Evolutionary conservation across 345 rosid genomes (phyloP).

Genomic region (Reutealis trisperma): DNA sequence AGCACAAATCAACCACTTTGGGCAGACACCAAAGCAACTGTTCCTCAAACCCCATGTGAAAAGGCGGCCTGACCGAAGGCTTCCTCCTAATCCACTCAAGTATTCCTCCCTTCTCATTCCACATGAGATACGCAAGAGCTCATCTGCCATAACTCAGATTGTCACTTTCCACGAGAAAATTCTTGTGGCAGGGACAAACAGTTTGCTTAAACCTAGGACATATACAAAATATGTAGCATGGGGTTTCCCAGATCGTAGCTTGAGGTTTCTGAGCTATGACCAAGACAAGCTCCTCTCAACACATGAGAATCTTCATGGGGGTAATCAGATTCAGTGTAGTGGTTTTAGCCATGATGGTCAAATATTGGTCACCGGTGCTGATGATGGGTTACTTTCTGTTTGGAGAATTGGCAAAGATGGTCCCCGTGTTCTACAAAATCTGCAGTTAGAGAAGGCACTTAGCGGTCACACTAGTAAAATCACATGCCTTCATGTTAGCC

Average conservation of each 20-base stretch:
- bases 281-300: conserved; percentile 91
- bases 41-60: conserved; percentile 92
- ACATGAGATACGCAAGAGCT: conserved; percentile 75
- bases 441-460: conserved; percentile 76
- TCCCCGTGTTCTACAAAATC: conserved; percentile 54
- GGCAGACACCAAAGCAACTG: conserved; percentile 98
- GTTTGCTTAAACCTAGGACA: conserved; percentile 85
- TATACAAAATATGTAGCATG: conserved; percentile 84
- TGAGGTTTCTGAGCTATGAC: conserved; percentile 96
- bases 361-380: conserved; percentile 88
- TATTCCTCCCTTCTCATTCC: conserved; percentile 79
- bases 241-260: conserved; percentile 97
- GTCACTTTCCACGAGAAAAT: conserved; percentile 77
- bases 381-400: conserved; percentile 80
- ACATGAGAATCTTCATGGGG: conserved; percentile 96
- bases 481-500: conserved; percentile 92
- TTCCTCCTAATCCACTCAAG: conserved; percentile 86
- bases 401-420: conserved; percentile 83
- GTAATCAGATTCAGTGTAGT: conserved; percentile 84
- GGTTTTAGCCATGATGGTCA: conserved; percentile 94
- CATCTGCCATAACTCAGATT: conserved; percentile 79
- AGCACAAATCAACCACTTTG: conserved; percentile 99
- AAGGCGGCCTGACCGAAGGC: conserved; percentile 70
- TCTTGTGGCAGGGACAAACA: conserved; percentile 70
- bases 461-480: conserved; percentile 81